Conservation (phyloP, 768 basidiomycete genomes). For the Xerocomellus intermedius region DNA sequence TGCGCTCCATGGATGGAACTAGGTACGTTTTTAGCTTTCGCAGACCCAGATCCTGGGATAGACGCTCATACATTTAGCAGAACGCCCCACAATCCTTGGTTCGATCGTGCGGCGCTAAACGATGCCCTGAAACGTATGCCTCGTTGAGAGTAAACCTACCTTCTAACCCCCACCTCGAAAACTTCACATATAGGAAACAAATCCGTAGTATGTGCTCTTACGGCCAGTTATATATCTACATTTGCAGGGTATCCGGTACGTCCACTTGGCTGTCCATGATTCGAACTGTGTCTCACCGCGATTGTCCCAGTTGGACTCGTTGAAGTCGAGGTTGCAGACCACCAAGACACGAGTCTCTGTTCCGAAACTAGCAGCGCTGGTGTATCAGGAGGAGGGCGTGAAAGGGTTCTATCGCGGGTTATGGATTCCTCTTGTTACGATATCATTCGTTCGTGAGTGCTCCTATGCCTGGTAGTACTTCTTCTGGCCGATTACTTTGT, state of each 20-base stretch:
- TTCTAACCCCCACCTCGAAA: conserved; percentile 5
- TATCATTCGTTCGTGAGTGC: conserved; percentile 90
- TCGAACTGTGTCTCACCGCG: not conserved
- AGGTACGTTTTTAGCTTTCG: conserved; percentile 37
- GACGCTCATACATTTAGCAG: conserved; percentile 24
- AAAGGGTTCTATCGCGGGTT: conserved; percentile 88
- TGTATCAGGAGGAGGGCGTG: conserved; percentile 83
- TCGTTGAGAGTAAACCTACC: not conserved
- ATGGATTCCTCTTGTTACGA: conserved; percentile 92
- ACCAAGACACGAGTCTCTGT: conserved; percentile 74
- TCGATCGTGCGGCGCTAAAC: conserved; percentile 60
- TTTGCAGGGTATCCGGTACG: conserved; percentile 85
- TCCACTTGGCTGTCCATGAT: not conserved
- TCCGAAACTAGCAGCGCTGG: conserved; percentile 63
- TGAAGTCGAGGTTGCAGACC: conserved; percentile 92
- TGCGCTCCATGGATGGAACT: conserved; percentile 76
- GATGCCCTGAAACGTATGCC: conserved; percentile 64
- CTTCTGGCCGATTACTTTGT: conserved; percentile 6
- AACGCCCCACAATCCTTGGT: conserved; percentile 61
- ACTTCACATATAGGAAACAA: conserved; percentile 59
- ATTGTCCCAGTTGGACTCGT: conserved; percentile 73
- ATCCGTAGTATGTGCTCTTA: conserved; percentile 85
- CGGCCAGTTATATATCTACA: conserved; percentile 90
- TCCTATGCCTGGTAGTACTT: conserved; percentile 1
- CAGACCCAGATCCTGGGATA: not conserved